Base-by-base conservation (phyloP, 2,329 filamentous ascomycete species). In the Aspergillus vadensis region DNA sequence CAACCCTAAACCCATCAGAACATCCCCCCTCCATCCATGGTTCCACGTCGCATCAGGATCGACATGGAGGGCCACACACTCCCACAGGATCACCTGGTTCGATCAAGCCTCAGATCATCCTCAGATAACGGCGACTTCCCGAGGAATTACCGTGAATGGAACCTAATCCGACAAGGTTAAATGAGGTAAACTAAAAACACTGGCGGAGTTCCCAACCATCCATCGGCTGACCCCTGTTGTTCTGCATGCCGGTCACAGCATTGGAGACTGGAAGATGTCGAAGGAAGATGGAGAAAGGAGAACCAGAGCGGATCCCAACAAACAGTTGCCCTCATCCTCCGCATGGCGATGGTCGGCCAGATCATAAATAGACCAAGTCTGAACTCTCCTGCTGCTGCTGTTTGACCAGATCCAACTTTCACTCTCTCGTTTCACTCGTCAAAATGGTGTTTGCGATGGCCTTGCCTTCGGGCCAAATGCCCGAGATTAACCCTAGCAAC, bases 401-500 rank as follows among this genome's bases (percentile, higher is more conserved):
- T 25, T 47, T 47, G 38, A 32, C 19, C 43, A 21, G 23, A 55
- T 25, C 41, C 53, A 39, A 32, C 30, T 23, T 47, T 32, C 38
- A 17, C 25, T 15, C 30, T 15, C 30, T 44, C 41, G 39, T 55
- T 43, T 55, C 10, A 44, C 19, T 44, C 39, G 36, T 47, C 27
- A 55, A 32, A 3, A 55, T 55, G 53, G 43, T 55, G 25, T 55
- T 55, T n/a, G 53, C 53, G 10, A 55, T 55, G 53, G 53, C 53
- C 39, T 25, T 55, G 53, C 53, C 53, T 44, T 56, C 47, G 17
- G 48, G 38, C 36, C 57, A 51, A 17, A 41, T 53, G 43, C 17
- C 54, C 53, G 39, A 49, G 49, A 49, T 61, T 38, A 53, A 53
- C 17, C 55, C 48, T 23, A 21, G 49, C n/a, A 44, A 50, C 7